Percentiles rank a stretch among this genome's conserved stretches.
phyloP scores from a whole-genome alignment of 2,329 filamentous ascomycete genomes.

The Diplocarpon rosae region DNA sequence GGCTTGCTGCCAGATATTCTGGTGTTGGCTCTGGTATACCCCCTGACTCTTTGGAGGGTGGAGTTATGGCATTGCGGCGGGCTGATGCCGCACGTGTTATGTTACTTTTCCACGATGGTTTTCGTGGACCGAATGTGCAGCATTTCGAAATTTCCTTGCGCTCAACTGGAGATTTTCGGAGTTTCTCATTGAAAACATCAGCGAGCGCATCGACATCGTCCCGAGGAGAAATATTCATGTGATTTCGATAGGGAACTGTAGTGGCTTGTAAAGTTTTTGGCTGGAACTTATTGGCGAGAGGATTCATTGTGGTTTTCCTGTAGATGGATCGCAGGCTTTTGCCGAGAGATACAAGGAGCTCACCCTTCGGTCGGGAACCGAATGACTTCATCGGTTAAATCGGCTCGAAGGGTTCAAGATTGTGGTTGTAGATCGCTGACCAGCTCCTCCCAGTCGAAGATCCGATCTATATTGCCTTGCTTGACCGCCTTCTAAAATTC shows the following conservation, averaged over 20 bases:
- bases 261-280: not conserved
- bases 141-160: too few species aligned
- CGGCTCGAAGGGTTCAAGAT: not conserved
- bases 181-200: too few species aligned
- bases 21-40: conserved; percentile 46
- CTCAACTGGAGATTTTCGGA: too few species aligned
- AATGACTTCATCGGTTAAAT: not conserved
- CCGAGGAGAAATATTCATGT: not conserved
- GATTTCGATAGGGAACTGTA: not conserved
- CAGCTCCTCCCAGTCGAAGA: too few species aligned
- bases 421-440: too few species aligned
- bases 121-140: not conserved
- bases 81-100: not conserved
- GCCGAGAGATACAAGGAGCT: not conserved
- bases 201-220: not conserved
- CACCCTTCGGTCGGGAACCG: not conserved
- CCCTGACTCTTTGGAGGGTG: conserved; percentile 20
- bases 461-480: not conserved
- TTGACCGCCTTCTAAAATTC: not conserved
- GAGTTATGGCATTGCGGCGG: conserved; percentile 9
- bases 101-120: not conserved
- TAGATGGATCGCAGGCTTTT: not conserved
- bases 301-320: not conserved
- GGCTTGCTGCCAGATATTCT: conserved; percentile 49
- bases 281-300: not conserved